Evolutionary conservation across 345 rosid genomes (phyloP).

Genomic region (Salix suchowensis): DNA sequence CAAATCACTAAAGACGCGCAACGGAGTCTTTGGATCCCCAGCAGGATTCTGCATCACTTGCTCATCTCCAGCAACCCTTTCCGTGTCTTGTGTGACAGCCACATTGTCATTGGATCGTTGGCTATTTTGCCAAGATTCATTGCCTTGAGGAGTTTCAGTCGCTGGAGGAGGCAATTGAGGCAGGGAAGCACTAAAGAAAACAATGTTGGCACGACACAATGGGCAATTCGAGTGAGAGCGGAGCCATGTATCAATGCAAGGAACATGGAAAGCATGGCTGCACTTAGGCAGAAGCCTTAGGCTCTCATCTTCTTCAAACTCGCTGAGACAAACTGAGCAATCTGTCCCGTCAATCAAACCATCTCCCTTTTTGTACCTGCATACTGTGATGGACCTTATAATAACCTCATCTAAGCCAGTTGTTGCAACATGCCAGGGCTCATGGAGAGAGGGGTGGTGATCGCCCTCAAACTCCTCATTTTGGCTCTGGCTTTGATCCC

Average conservation of each 20-base stretch:
- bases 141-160: conserved; percentile 28
- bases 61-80: conserved; percentile 18
- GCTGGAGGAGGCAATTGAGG: conserved; percentile 23
- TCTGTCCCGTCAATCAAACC: conserved; percentile 57
- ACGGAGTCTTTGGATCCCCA: conserved; percentile 26
- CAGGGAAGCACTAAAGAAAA: conserved; percentile 30
- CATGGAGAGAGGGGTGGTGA: conserved; percentile 42
- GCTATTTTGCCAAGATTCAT: conserved; percentile 9
- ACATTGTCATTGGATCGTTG: conserved; percentile 10
- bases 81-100: not conserved
- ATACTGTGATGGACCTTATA: conserved; percentile 59
- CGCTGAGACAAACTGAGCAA: conserved; percentile 88
- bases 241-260: conserved; percentile 91
- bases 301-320: conserved; percentile 68
- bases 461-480: conserved; percentile 33
- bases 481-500: conserved; percentile 24
- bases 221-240: conserved; percentile 85
- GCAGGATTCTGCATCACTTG: conserved; percentile 4
- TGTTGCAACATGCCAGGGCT: conserved; percentile 45
- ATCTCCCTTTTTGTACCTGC: conserved; percentile 54
- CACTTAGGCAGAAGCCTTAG: conserved; percentile 85
- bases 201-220: conserved; percentile 66
- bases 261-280: conserved; percentile 72
- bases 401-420: conserved; percentile 71
- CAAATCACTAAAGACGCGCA: conserved; percentile 29